Evolutionary conservation across 192 early-diverging fungal genomes (phyloP), one percentile per base, ranked within the genome.

Genomic region (Coemansia sp.): DNA sequence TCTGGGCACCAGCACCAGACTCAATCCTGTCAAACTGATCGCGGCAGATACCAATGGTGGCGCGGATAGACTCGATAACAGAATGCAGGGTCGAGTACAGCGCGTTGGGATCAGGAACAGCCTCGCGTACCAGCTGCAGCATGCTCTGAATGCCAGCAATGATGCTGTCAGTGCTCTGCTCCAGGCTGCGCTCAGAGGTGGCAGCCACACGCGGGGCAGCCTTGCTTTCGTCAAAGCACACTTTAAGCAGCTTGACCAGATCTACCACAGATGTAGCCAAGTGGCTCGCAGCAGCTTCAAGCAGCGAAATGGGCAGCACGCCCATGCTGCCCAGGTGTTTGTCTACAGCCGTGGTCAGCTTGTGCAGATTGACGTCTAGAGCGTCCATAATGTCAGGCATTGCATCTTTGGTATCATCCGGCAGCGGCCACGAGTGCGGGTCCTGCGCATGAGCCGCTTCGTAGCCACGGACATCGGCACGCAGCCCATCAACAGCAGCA

Each of bases 221-320:
- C 26, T 67, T 64, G 60, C 48, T 65, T 42, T 78, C 75, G 53
- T 68, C 65, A 40, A 51, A 65, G 59, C 75, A 70, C 20, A 78
- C 75, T 51, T 71, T 71, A 5, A 78, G 60, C 45, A 71, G 52
- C 58, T 78, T 78, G 16, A 92, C 90, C 41, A 97, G 69, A 32
- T 88, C 89, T 6, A 92, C 89, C 28, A 97, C 84, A 0, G 88
- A 81, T 0, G 82, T 84, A 6, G 91, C 90, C 49, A 96, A 62
- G 41, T 88, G 83, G 44, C 85, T 84, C 11, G 89, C 91, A 3
- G 93, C 86, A 7, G 81, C 79, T 70, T 96, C 92, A 40, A 96
- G 61, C n/a, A 88, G 73, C 30, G 82, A 86, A 40, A 90, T 63
- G 1, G 90, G 83, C 20, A 80, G 66, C 17, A 83, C 78, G 1